These are phyloP conservation scores for Aaosphaeria pasadenensis DNA, from an alignment of 2,329 filamentous ascomycete species.

Conservation along the genomic window DNA sequence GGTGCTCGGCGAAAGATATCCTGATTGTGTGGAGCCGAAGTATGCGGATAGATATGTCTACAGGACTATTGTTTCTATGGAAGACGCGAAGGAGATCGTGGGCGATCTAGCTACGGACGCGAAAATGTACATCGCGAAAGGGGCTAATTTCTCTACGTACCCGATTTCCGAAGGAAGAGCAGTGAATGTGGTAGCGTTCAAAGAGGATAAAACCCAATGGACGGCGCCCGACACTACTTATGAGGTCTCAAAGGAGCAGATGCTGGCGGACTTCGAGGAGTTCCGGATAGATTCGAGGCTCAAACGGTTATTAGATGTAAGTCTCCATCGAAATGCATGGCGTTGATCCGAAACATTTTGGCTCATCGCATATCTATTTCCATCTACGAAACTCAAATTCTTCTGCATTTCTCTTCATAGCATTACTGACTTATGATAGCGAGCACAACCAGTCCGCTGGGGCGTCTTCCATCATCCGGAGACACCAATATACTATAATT, in stretches of 20 bases:
- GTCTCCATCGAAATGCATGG: background rate
- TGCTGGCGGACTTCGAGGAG: conserved; percentile 18
- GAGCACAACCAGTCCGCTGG: conserved; percentile 20
- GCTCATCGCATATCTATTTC: background rate
- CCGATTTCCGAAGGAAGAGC: conserved; percentile 19
- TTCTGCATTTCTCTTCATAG: no score
- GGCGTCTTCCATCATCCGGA: conserved; percentile 20
- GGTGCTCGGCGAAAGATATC: conserved; percentile 13
- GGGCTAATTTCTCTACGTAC: conserved; percentile 16
- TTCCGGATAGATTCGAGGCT: conserved; percentile 13
- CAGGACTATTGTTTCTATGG: conserved; percentile 29
- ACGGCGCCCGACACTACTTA: conserved; percentile 6
- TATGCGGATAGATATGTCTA: conserved; percentile 28
- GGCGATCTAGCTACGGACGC: conserved; percentile 26
- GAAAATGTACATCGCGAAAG: conserved; percentile 25
- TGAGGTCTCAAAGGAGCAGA: conserved; percentile 16
- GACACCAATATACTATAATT: conserved; percentile 21
- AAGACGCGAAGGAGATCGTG: conserved; percentile 38
- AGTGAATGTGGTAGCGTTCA: conserved; percentile 21
- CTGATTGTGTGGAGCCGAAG: conserved; percentile 15
- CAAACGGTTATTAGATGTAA: conserved; percentile 10
- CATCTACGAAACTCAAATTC: no score
- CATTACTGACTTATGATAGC: background rate
- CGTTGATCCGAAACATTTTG: background rate
- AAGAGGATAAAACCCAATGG: conserved; percentile 12